Base-by-base conservation (phyloP, 1,284 basidiomycete genomes). In the Marasmius oreades region DNA sequence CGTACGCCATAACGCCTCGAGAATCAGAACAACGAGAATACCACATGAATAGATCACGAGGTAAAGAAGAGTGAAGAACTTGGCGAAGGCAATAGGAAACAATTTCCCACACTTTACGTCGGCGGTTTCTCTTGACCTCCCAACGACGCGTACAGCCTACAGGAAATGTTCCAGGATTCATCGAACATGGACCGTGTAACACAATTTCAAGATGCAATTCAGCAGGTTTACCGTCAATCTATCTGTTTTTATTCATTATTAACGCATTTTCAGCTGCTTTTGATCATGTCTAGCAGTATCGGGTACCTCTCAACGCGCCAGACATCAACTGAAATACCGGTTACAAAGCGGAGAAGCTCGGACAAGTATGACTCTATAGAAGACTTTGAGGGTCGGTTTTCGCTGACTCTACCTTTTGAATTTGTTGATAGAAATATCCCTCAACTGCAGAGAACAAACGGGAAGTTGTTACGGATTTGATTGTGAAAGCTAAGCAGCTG, bases 401-500 rank as follows among this genome's bases (percentile, higher is more conserved):
- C 51, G 53, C 51, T 45, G 43, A 10, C 16, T 12, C 23, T 18
- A 50, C 1, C 59, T 28, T 23, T 12, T 46, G n/a, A n/a, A n/a
- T 26, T 18, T 34, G 7, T 47, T 33, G 20, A 43, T 48, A 34
- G 34, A n/a, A 24, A 28, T 36, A 8, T 11, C 6, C 23, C 16
- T 8, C 10, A 10, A 18, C 33, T 48, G 39, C 63, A 92, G 90
- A 82, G 7, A 92, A 90, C 71, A 83, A 87, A 68, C 85, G 81
- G 61, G 90, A 93, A 68, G 82, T 93, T 14, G 88, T 92, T 3
- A 76, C 79, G 18, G 91, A 93, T 63, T 74, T 93, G 42, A 78
- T 93, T 44, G 77, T 84, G 31, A 93, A 93, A 65, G 90, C 90
- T 14, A 93, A 93, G 65, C 90, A 93, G 67, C 80, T 93, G 45